Percentiles rank a stretch among this genome's conserved stretches.
phyloP scores from a whole-genome alignment of 2,329 filamentous ascomycete species.

The Alternaria gansuensis region DNA sequence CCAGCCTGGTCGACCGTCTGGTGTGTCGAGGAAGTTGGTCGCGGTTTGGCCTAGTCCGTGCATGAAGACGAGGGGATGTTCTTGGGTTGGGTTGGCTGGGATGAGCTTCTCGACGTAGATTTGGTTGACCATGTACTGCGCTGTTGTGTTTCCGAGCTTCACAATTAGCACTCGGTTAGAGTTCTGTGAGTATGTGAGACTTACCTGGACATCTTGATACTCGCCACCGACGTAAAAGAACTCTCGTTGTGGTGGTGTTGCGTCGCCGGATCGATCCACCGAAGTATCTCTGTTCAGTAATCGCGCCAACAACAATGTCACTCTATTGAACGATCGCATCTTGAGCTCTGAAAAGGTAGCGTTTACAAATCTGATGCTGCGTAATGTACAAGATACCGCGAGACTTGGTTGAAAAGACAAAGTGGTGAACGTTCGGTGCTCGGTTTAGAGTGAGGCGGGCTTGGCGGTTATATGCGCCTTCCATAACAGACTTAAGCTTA shows the following conservation, averaged over 20 bases:
- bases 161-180: neutral
- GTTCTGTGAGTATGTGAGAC: neutral
- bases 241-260: conserved; percentile 19
- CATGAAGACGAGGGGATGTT: conserved; percentile 43
- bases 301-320: neutral
- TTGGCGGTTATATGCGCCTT: too few relatives aligned
- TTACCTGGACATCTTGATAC: conserved; percentile 32
- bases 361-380: too few relatives aligned
- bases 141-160: conserved; percentile 1
- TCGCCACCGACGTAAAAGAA: conserved; percentile 41
- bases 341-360: fast-evolving
- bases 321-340: neutral
- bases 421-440: neutral
- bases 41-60: conserved; percentile 41
- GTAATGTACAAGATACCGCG: neutral
- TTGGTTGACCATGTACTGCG: conserved; percentile 18
- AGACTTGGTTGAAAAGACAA: neutral
- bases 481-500: too few relatives aligned
- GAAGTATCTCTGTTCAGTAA: neutral
- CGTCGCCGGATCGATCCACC: neutral
- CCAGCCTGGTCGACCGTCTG: conserved; percentile 61
- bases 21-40: conserved; percentile 56
- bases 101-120: conserved; percentile 36
- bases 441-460: neutral
- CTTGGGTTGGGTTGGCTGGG: conserved; percentile 15